A percentile compares a stretch with the other conserved stretches of the same genome.
These are phyloP conservation scores for Melastoma malabathricum DNA, from an alignment of 345 rosid genomes.

Conservation along the genomic window DNA sequence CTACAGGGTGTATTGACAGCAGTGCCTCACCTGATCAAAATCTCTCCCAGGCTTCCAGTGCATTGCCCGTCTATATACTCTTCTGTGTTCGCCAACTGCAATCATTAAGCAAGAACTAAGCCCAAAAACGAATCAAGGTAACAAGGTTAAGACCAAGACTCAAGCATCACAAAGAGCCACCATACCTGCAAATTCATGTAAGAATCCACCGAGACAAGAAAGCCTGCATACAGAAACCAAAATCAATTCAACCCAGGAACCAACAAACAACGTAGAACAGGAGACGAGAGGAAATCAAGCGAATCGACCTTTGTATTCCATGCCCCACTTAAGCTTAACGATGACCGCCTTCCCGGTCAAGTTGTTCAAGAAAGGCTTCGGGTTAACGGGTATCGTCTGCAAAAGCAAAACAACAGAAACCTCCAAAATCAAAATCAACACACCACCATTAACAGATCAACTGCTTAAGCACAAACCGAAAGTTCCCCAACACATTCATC, in stretches of 20 bases:
- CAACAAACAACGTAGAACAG: not conserved
- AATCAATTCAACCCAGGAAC: not conserved
- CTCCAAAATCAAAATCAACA: no score
- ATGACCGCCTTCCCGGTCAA: constrained; percentile 76
- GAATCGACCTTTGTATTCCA: constrained; percentile 69
- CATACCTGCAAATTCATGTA: constrained; percentile 93
- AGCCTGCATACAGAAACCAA: constrained; percentile 29
- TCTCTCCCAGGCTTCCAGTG: constrained; percentile 85
- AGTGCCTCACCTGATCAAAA: constrained; percentile 56
- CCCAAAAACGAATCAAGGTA: no score
- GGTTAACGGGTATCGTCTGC: constrained; percentile 83
- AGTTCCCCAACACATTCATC: no score
- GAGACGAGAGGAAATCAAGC: not conserved
- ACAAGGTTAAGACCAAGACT: no score
- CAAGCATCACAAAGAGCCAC: not conserved
- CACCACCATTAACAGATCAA: no score
- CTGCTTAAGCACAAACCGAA: no score
- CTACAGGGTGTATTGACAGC: no score
- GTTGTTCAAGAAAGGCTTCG: constrained; percentile 85
- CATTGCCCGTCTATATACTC: constrained; percentile 76
- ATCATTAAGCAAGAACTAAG: no score
- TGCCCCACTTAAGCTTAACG: constrained; percentile 88
- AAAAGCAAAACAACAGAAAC: not conserved
- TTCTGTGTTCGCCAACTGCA: constrained; percentile 80
- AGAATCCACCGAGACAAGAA: constrained; percentile 87